phyloP scores from a whole-genome alignment of 805 yeast genomes.

The Soucietia sequanensis region DNA sequence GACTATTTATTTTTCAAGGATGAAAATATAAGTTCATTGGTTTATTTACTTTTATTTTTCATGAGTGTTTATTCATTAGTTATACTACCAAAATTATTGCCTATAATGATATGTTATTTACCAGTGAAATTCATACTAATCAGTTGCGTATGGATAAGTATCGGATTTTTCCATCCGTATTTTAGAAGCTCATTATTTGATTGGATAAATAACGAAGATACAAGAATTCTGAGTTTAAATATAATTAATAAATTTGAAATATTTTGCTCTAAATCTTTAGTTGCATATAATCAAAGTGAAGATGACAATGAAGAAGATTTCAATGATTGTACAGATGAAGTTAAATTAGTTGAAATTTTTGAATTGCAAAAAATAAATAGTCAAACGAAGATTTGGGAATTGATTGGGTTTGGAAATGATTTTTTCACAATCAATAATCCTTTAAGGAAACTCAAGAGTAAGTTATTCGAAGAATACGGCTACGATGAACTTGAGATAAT shows the following conservation, averaged over 20 bases:
- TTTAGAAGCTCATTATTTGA: constrained; percentile 48
- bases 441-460: constrained; percentile 21
- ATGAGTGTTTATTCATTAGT: constrained; percentile 13
- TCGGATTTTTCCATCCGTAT: constrained; percentile 50
- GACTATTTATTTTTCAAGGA: constrained; percentile 65
- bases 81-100: constrained; percentile 28
- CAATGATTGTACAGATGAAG: constrained; percentile 40
- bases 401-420: constrained; percentile 56
- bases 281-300: constrained; percentile 6
- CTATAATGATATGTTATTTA: constrained; percentile 24
- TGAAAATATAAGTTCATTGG: constrained; percentile 55
- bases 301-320: constrained; percentile 14
- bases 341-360: constrained; percentile 57
- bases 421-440: constrained; percentile 50
- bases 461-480: constrained; percentile 12
- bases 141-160: constrained; percentile 51
- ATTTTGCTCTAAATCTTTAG: constrained; percentile 3
- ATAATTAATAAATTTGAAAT: constrained; percentile 49
- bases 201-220: constrained; percentile 59
- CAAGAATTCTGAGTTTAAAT: constrained; percentile 51
- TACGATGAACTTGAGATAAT: constrained; percentile 2
- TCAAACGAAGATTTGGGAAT: constrained; percentile 57
- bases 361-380: constrained; percentile 60
- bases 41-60: constrained; percentile 40
- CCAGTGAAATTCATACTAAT: constrained; percentile 29